phyloP scores from a whole-genome alignment of 495 filamentous ascomycete genomes.

The Lophium mytilinum region DNA sequence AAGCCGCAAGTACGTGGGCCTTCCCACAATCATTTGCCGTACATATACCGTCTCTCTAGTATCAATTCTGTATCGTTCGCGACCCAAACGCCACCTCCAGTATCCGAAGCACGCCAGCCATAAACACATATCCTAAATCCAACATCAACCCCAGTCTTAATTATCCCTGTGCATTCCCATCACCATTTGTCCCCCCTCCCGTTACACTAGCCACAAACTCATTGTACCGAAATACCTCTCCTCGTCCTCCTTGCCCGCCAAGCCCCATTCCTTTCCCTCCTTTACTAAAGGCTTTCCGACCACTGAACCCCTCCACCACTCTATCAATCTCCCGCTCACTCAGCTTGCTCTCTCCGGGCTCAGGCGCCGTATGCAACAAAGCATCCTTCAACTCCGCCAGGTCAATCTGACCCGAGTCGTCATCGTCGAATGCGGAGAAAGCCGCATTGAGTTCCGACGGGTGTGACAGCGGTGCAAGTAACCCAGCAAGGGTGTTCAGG shows the following conservation, averaged over 20 bases:
- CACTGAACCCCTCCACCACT: conserved; percentile 75
- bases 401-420: conserved; percentile 89
- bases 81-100: no score
- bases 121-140: no score
- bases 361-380: conserved; percentile 69
- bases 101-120: no score
- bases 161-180: conserved; percentile 1
- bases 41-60: no score
- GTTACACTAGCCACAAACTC: conserved; percentile 55
- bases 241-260: conserved; percentile 22
- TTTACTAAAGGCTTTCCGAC: conserved; percentile 65
- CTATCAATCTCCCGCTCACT: conserved; percentile 72
- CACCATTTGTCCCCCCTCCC: conserved; percentile 9
- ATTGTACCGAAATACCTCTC: conserved; percentile 70
- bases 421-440: conserved; percentile 90
- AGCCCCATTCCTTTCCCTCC: conserved; percentile 30
- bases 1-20: no score
- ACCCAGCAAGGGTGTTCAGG: conserved; percentile 63
- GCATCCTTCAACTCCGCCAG: conserved; percentile 74
- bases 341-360: conserved; percentile 57
- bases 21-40: no score
- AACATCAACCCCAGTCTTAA: not conserved
- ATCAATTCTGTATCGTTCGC: no score
- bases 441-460: conserved; percentile 73
- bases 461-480: conserved; percentile 64